Evolutionary conservation across 805 yeast species (phyloP), one percentile per base, ranked within the genome.

Genomic region (Lachancea thermotolerans): DNA sequence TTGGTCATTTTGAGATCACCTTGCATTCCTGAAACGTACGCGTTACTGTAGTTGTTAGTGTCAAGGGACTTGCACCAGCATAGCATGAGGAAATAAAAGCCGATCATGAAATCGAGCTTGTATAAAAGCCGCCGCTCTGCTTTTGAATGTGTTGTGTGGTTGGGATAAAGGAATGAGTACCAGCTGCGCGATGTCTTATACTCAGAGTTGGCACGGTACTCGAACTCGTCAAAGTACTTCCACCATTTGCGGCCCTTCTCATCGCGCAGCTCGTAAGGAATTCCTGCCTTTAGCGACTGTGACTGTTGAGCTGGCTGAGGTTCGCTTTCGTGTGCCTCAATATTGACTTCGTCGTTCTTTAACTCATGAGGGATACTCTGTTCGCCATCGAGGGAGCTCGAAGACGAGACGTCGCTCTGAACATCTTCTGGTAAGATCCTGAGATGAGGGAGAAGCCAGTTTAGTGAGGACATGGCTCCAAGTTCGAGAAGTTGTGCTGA

Each of bases 11-110:
- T 67, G 32, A 82, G 65, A 42, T 71, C 81, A 53, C 76, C 79
- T 49, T 73, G 67, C 78, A 84, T 72, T 16, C 84, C 81, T 25
- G 81, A 73, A 32, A 79, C 79, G 53, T 82, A 83, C 1, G 89
- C 89, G 56, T 79, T 79, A 37, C 77, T 74, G 45, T 78, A 65
- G 59, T 82, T 83, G 37, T 76, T 68, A 45, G 72, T 73, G 56
- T 83, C 88, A 40, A 83, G 65, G 44, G 78, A 77, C 58, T 82
- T 82, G 44, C 82, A 77, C 84, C 85, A 83, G 62, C 81, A 81
- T 11, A 78, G 74, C 54, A 79, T 62, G 55, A 79, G 73, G 10
- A 82, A 71, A 52, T 79, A 79, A 34, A 73, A 63, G n/a, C 79
- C 70, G 41, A 83, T 63, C 30, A 78, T 56, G 10, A 78, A 49